Evolutionary conservation across 2,329 filamentous ascomycete species (phyloP).

Genomic region (Diplodia mutila): DNA sequence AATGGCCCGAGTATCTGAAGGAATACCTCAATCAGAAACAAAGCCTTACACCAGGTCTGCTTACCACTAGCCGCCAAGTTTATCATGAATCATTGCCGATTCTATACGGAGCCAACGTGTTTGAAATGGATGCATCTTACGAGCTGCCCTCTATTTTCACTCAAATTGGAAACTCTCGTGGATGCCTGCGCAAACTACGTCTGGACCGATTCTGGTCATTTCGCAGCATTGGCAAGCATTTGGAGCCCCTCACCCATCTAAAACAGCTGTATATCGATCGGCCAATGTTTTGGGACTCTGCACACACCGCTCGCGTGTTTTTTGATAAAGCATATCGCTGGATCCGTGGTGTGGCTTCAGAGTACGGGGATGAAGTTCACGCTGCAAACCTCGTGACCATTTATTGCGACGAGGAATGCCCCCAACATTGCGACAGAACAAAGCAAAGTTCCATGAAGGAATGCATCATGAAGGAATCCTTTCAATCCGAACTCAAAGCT

Average conservation of each 20-base stretch:
- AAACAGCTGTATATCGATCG: neutral
- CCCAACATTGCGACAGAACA: neutral
- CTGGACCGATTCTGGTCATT: neutral
- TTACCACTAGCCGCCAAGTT: neutral
- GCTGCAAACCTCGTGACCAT: neutral
- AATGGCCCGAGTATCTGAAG: neutral
- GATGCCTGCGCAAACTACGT: neutral
- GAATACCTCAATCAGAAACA: neutral
- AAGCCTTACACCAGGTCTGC: neutral
- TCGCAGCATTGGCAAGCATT: neutral
- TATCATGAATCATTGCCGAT: neutral
- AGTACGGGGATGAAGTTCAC: neutral
- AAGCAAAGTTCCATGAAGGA: accelerated
- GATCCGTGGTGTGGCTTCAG: neutral
- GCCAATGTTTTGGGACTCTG: no score
- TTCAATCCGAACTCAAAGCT: neutral
- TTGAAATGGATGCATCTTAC: neutral
- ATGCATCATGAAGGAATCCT: neutral
- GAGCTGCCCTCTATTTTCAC: no score
- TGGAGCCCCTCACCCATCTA: neutral
- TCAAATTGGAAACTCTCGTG: neutral
- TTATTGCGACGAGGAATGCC: neutral
- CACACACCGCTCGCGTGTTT: neutral
- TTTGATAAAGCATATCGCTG: neutral
- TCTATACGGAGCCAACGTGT: neutral